These are phyloP conservation scores for Triticum dicoccoides DNA, from an alignment of 176 grass and related monocot species.

Conservation along the genomic window DNA sequence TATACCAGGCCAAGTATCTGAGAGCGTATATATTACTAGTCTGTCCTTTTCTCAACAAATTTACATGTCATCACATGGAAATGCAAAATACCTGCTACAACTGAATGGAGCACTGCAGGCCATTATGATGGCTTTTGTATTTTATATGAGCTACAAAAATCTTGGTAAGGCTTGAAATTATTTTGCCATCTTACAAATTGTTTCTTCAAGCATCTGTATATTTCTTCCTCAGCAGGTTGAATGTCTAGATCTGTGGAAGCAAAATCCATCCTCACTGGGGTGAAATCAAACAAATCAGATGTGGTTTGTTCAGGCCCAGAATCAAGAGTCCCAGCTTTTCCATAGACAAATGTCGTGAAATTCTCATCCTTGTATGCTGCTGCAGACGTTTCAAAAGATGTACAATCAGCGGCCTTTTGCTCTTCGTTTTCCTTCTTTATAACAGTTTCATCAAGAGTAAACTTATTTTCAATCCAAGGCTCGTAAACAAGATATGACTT, in stretches of 20 bases:
- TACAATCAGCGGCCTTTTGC: background rate
- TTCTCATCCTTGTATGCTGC: slow-evolving; percentile 40
- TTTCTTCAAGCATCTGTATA: slow-evolving; percentile 56
- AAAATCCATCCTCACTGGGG: slow-evolving; percentile 69
- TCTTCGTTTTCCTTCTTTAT: slow-evolving; percentile 33
- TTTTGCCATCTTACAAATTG: slow-evolving; percentile 75
- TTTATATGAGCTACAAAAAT: slow-evolving; percentile 64
- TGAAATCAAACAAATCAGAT: slow-evolving; percentile 54
- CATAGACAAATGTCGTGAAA: slow-evolving; percentile 69
- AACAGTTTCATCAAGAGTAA: slow-evolving; percentile 22
- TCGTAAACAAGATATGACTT: slow-evolving; percentile 83
- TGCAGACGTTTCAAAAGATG: slow-evolving; percentile 20
- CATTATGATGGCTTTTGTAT: slow-evolving; percentile 44
- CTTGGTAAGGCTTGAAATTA: slow-evolving; percentile 69
- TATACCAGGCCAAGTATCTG: background rate
- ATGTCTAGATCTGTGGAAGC: slow-evolving; percentile 38
- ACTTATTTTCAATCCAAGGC: slow-evolving; percentile 34
- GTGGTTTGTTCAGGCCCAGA: slow-evolving; percentile 32
- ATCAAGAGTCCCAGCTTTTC: slow-evolving; percentile 46
- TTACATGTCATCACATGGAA: background rate
- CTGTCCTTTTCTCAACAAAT: background rate
- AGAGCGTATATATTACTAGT: background rate
- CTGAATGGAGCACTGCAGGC: background rate
- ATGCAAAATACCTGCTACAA: slow-evolving; percentile 15
- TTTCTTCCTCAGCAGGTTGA: slow-evolving; percentile 45